Percentiles rank a stretch among this genome's conserved stretches.
These are phyloP conservation scores for Hanseniaspora hatyaiensis DNA, from an alignment of 805 yeast genomes.

Conservation along the genomic window DNA sequence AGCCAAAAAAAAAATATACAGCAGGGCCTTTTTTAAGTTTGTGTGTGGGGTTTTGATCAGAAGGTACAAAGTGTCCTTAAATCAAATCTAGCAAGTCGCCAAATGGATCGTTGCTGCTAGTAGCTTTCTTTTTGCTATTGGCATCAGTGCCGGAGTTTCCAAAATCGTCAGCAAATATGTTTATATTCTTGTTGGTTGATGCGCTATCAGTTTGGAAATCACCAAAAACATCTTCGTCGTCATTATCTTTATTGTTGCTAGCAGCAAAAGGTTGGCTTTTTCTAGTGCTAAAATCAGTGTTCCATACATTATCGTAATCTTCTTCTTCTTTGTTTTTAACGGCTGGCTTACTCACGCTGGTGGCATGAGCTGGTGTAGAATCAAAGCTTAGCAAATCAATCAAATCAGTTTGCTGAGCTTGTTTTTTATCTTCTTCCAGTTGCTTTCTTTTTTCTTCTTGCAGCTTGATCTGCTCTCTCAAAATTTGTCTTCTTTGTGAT, in stretches of 20 bases:
- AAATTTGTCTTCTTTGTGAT: conserved; percentile 30
- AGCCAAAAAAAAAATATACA: not conserved
- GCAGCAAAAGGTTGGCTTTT: no score
- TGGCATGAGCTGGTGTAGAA: conserved; percentile 3
- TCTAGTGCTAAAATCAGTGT: conserved; percentile 5
- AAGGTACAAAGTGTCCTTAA: no score
- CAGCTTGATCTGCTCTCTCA: conserved; percentile 28
- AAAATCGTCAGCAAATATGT: conserved; percentile 11
- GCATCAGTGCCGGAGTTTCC: not conserved
- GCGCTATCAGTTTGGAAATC: conserved; percentile 29
- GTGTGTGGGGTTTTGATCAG: no score
- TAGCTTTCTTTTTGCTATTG: not conserved
- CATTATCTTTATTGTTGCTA: conserved; percentile 20
- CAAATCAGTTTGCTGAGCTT: conserved; percentile 20
- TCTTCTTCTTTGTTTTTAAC: not conserved
- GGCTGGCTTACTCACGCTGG: no score
- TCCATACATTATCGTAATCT: conserved; percentile 9
- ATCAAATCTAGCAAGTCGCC: conserved; percentile 8
- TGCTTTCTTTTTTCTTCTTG: conserved; percentile 28
- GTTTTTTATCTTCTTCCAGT: conserved; percentile 18
- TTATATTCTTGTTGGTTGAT: not conserved
- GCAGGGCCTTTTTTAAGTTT: not conserved
- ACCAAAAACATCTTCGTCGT: conserved; percentile 31
- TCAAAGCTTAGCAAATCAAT: conserved; percentile 28
- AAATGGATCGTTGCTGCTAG: conserved; percentile 14